A percentile compares a stretch with the other conserved stretches of the same genome.
Evolutionary conservation across 179 eudicot genomes (phyloP).

Genomic region (Nepenthes alata): DNA sequence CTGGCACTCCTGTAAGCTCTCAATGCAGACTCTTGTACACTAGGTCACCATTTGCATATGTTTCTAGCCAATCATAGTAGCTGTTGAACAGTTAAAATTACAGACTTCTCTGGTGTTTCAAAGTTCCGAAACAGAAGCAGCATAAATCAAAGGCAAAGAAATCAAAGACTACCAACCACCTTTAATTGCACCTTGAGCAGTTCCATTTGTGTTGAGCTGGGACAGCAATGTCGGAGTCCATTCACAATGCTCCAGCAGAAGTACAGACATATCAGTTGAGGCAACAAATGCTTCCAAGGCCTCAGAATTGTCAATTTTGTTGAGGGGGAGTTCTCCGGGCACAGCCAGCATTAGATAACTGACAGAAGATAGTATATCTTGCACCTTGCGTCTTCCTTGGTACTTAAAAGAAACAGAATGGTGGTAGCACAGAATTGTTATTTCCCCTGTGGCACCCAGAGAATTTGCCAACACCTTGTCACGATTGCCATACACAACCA

Average conservation of each 20-base stretch:
- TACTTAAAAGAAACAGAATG: conserved; percentile 51
- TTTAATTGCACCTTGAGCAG: conserved; percentile 20
- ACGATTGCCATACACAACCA: conserved; percentile 42
- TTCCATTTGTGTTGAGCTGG: conserved; percentile 25
- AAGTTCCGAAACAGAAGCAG: no score
- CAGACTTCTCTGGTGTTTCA: no score
- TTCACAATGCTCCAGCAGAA: conserved; percentile 79
- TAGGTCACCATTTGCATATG: no score
- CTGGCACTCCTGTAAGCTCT: no score
- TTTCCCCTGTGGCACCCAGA: conserved; percentile 47
- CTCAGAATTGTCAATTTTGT: conserved; percentile 32
- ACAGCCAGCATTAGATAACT: conserved; percentile 35
- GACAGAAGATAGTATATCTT: conserved; percentile 47
- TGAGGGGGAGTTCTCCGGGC: conserved; percentile 53
- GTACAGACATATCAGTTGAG: conserved; percentile 74
- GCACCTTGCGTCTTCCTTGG: conserved; percentile 54
- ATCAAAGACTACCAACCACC: conserved; percentile 18
- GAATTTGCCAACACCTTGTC: conserved; percentile 60
- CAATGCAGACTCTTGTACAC: no score
- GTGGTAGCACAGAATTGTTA: conserved; percentile 44
- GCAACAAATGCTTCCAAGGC: conserved; percentile 49
- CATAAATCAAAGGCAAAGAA: not conserved
- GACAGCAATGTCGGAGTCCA: conserved; percentile 59
- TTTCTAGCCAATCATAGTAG: no score
- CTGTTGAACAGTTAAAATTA: no score